Percentiles rank a stretch among this genome's conserved stretches.
Conservation (phyloP, 2,329 filamentous ascomycete species). For the Penicillium sp. region DNA sequence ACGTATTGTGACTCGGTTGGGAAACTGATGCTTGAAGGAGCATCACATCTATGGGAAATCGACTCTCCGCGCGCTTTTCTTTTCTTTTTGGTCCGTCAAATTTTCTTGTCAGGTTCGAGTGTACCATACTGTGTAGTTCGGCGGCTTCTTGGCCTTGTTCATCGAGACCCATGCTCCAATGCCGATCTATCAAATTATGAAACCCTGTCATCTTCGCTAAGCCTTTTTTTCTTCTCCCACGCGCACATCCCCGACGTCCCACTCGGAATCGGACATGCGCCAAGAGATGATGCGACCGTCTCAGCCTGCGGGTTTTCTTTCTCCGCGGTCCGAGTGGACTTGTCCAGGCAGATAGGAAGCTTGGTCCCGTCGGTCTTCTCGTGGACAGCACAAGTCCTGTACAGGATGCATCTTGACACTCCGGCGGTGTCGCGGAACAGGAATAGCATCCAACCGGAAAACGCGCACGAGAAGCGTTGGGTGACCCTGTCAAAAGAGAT, state of each 20-base stretch:
- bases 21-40: constrained; percentile 5
- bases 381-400: background rate
- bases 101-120: constrained; percentile 1
- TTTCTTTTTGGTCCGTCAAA: background rate
- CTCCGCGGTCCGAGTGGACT: too few species aligned
- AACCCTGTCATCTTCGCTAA: constrained; percentile 10
- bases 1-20: constrained; percentile 5
- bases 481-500: background rate
- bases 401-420: background rate
- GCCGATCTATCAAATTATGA: constrained; percentile 1
- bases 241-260: too few species aligned
- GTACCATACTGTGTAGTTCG: constrained; percentile 12
- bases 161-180: background rate
- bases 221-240: background rate
- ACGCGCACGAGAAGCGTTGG: background rate
- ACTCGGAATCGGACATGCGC: too few species aligned
- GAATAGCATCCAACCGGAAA: background rate
- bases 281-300: too few species aligned
- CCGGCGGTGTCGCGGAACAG: background rate
- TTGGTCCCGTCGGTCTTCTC: too few species aligned
- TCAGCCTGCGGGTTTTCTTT: too few species aligned
- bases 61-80: background rate
- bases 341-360: too few species aligned
- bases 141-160: background rate
- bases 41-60: constrained; percentile 2